phyloP scores from a whole-genome alignment of 257 asterid species.

The Nicotiana knightiana region DNA sequence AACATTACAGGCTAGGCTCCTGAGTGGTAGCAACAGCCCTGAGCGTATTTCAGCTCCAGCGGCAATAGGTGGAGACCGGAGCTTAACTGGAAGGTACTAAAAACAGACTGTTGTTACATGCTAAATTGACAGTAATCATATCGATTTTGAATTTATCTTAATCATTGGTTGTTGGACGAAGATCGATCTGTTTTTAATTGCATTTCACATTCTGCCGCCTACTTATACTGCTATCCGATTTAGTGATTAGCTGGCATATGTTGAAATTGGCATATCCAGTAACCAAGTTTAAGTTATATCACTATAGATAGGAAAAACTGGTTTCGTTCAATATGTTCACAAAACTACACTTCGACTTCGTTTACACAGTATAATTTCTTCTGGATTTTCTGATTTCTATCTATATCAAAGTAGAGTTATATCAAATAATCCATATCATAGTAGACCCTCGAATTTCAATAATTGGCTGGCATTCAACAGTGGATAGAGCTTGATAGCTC shows the following conservation, averaged over 20 bases:
- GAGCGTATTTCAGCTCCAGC: conserved; percentile 32
- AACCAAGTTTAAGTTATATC: neutral
- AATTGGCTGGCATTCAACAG: neutral
- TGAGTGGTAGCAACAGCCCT: conserved; percentile 35
- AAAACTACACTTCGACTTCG: neutral
- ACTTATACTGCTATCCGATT: neutral
- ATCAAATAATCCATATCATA: too few species aligned
- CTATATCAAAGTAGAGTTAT: neutral
- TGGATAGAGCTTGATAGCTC: neutral
- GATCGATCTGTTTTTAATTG: neutral
- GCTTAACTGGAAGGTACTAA: conserved; percentile 33
- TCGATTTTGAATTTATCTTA: neutral
- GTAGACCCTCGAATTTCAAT: neutral
- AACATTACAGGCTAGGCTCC: conserved; percentile 52
- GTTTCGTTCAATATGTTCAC: neutral
- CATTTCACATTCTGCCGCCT: neutral
- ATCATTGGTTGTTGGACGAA: neutral
- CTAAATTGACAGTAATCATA: neutral
- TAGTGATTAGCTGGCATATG: neutral
- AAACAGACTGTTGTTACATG: neutral
- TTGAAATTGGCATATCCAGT: neutral
- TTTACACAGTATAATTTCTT: neutral
- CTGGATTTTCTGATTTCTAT: neutral
- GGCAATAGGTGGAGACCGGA: conserved; percentile 28
- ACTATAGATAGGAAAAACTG: neutral